Conservation (phyloP, 805 yeast species). For the Starmerella potacharoeniae region DNA sequence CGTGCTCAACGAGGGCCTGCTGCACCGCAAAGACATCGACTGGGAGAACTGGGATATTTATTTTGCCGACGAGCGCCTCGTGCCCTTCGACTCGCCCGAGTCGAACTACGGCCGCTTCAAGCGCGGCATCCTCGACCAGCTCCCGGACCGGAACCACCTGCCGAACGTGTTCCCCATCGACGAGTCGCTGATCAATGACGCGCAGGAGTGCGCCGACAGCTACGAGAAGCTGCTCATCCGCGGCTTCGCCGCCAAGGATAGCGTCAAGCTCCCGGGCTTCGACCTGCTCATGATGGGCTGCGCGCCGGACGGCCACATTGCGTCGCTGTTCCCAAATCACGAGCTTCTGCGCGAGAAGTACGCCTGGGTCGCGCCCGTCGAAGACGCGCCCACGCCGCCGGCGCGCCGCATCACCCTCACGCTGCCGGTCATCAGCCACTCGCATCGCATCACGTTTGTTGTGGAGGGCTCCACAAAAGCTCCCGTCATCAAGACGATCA, state of each 20-base stretch:
- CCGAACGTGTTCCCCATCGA: slow-evolving; percentile 81
- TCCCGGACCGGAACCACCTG: slow-evolving; percentile 38
- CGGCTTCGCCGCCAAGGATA: slow-evolving; percentile 91
- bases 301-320: slow-evolving; percentile 98
- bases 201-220: slow-evolving; percentile 83
- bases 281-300: slow-evolving; percentile 86
- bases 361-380: slow-evolving; percentile 93
- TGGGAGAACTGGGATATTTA: slow-evolving; percentile 95
- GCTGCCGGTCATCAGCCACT: slow-evolving; percentile 88
- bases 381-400: slow-evolving; percentile 85
- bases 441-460: slow-evolving; percentile 84
- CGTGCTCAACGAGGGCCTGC: slow-evolving; percentile 75
- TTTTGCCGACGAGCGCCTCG: slow-evolving; percentile 92
- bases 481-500: slow-evolving; percentile 75
- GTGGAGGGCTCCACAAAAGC: slow-evolving; percentile 96
- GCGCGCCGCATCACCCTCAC: slow-evolving; percentile 75
- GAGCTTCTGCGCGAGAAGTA: slow-evolving; percentile 76
- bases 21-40: slow-evolving; percentile 61
- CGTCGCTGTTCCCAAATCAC: slow-evolving; percentile 89
- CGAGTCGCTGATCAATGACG: slow-evolving; percentile 46
- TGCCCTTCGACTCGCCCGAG: slow-evolving; percentile 70
- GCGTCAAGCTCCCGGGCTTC: slow-evolving; percentile 90
- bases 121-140: slow-evolving; percentile 62
- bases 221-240: slow-evolving; percentile 78
- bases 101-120: slow-evolving; percentile 87